phyloP scores from a whole-genome alignment of 2,329 filamentous ascomycete genomes.

The Fusarium humuli region DNA sequence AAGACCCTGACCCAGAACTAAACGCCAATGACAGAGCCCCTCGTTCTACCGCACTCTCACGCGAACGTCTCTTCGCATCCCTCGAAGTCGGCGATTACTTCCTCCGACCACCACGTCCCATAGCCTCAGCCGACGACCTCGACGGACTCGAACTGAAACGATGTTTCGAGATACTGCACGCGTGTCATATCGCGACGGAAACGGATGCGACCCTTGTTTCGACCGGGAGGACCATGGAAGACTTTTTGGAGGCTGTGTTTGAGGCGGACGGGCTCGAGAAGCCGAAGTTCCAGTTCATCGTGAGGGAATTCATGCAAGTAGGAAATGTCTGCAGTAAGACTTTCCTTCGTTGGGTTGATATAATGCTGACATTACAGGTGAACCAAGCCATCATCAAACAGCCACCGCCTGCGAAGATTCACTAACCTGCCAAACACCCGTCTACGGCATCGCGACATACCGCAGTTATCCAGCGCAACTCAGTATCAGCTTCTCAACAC shows the following conservation, averaged over 20 bases:
- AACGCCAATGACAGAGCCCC: conserved; percentile 6
- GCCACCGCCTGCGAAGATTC: conserved; percentile 32
- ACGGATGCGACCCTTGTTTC: conserved; percentile 33
- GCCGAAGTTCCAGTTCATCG: conserved; percentile 47
- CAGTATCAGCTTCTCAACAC: conserved; percentile 45
- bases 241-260: conserved; percentile 50
- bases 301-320: conserved; percentile 44
- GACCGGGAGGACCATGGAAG: conserved; percentile 49
- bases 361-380: too few relatives aligned
- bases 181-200: conserved; percentile 47
- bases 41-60: conserved; percentile 29
- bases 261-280: conserved; percentile 16
- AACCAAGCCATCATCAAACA: conserved; percentile 26
- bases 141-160: conserved; percentile 45
- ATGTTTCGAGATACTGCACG: conserved; percentile 51
- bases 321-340: conserved; percentile 48
- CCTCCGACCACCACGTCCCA: conserved; percentile 32
- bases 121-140: conserved; percentile 45
- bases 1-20: conserved; percentile 15
- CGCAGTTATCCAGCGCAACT: conserved; percentile 46
- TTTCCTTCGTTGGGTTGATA: rapidly evolving
- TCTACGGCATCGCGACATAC: conserved; percentile 47
- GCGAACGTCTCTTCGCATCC: conserved; percentile 43
- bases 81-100: conserved; percentile 39
- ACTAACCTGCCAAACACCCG: conserved; percentile 27